phyloP scores from a whole-genome alignment of 257 asterid species.

The Leonotis leonurus region DNA sequence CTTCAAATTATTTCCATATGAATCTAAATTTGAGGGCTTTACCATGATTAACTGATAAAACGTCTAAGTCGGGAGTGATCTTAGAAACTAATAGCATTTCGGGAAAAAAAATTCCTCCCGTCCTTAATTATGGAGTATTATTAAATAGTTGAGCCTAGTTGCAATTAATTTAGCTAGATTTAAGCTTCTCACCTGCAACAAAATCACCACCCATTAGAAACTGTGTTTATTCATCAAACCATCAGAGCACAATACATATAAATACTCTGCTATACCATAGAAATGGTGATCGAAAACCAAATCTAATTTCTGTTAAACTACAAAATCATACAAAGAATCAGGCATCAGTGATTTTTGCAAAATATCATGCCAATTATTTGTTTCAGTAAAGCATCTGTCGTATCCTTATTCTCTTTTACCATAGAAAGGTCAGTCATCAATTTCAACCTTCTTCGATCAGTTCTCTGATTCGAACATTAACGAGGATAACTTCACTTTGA shows the following conservation, averaged over 20 bases:
- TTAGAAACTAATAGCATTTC: too few species aligned
- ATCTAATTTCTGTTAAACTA: conserved; percentile 1
- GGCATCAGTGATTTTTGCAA: conserved; percentile 6
- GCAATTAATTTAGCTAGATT: too few species aligned
- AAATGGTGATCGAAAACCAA: background rate
- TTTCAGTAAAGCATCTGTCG: conserved; percentile 2
- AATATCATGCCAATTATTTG: conserved; percentile 15
- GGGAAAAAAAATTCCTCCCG: too few species aligned
- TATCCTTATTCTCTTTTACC: conserved; percentile 24
- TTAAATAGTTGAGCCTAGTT: too few species aligned
- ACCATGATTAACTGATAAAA: too few species aligned
- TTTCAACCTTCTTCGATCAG: background rate
- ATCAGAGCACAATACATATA: background rate
- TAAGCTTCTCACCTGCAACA: background rate
- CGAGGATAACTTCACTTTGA: conserved; percentile 20
- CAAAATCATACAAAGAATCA: conserved; percentile 18
- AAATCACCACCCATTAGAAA: background rate
- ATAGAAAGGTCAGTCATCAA: conserved; percentile 16
- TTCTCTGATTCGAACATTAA: background rate
- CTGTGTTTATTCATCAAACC: background rate
- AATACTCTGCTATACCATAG: background rate
- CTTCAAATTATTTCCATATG: too few species aligned
- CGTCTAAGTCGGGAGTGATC: too few species aligned
- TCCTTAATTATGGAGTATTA: too few species aligned
- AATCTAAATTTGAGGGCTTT: too few species aligned